Conservation (phyloP, 345 rosid genomes). For the Murraya paniculata region DNA sequence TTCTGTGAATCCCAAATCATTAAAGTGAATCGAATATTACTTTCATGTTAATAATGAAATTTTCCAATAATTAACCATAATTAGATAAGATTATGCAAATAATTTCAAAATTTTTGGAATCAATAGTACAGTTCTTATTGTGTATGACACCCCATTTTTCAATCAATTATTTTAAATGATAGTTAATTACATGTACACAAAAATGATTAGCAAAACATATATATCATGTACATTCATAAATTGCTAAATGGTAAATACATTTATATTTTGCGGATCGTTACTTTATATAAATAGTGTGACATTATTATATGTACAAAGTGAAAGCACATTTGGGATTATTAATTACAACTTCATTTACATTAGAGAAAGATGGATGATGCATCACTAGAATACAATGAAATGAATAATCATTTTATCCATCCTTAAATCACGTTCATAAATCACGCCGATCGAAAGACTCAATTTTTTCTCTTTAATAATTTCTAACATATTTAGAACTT, state of each 20-base stretch:
- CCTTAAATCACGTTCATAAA: not conserved
- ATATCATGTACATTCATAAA: not conserved
- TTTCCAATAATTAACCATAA: conserved; percentile 2
- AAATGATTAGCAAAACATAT: not conserved
- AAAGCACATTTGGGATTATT: not conserved
- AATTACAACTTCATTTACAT: not conserved
- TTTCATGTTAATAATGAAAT: not conserved
- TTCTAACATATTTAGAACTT: not conserved
- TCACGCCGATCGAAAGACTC: not conserved
- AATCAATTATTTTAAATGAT: not conserved
- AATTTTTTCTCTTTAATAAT: not conserved
- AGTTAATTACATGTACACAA: not conserved
- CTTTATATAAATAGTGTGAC: not conserved
- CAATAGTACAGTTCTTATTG: not conserved
- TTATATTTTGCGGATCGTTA: not conserved
- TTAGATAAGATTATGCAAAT: not conserved
- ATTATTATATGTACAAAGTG: not conserved
- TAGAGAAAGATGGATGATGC: no score
- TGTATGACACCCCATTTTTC: not conserved
- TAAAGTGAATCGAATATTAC: not conserved
- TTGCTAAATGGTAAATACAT: not conserved
- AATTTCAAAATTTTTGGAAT: not conserved
- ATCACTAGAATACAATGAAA: no score
- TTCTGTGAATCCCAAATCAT: conserved; percentile 1
- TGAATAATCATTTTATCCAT: not conserved